Percentiles rank a stretch among this genome's conserved stretches.
Conservation (phyloP, 352 stramenopile genomes). For the Phytophthora multivora region DNA sequence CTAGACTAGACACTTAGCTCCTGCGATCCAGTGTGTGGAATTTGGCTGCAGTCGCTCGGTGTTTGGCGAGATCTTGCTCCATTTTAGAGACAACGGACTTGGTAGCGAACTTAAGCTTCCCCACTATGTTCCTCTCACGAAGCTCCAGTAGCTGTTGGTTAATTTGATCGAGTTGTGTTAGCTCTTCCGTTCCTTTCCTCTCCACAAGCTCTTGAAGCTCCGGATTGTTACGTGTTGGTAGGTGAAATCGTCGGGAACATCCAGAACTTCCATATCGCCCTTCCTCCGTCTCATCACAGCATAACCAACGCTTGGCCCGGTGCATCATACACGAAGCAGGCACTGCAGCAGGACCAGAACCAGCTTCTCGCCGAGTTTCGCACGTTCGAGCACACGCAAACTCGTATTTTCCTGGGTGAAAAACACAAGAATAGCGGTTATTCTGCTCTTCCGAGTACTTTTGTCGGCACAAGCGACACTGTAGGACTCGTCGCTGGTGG, state of each 20-base stretch:
- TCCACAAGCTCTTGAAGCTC: conserved; percentile 45
- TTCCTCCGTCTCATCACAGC: conserved; percentile 77
- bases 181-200: conserved; percentile 50
- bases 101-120: conserved; percentile 51
- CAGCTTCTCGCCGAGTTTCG: conserved; percentile 35
- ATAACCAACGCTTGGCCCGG: conserved; percentile 70
- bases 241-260: conserved; percentile 59
- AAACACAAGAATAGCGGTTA: conserved; percentile 62
- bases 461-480: conserved; percentile 63
- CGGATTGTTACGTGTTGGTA: conserved; percentile 54
- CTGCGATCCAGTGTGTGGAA: conserved; percentile 58
- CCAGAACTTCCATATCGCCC: conserved; percentile 67
- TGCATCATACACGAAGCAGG: conserved; percentile 70
- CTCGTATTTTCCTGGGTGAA: conserved; percentile 68
- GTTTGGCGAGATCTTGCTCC: conserved; percentile 47
- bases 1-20: neutral
- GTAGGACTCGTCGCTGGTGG: conserved; percentile 56
- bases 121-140: conserved; percentile 56
- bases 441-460: conserved; percentile 82
- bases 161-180: conserved; percentile 48
- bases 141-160: conserved; percentile 68
- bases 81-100: conserved; percentile 62
- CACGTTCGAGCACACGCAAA: conserved; percentile 68
- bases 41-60: conserved; percentile 52
- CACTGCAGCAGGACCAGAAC: conserved; percentile 15